Evolutionary conservation across 768 basidiomycete species (phyloP), one percentile per base, ranked within the genome.

Genomic region (Macrolepiota dolichaula): DNA sequence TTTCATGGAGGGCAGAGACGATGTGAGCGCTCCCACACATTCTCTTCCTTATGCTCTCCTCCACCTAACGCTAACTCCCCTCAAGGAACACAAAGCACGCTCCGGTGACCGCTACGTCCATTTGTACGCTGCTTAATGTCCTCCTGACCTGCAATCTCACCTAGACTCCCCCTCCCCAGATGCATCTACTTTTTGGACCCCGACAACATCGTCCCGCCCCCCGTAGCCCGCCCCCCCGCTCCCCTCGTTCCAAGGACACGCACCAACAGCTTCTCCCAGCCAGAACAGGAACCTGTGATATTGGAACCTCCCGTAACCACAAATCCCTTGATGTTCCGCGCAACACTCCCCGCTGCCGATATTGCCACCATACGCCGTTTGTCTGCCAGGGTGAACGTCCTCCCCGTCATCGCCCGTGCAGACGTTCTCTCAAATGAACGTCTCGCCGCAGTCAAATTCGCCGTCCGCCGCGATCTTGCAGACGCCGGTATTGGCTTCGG

Each of bases 151-250:
- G 35, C 11, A 32, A 22, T 38, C 58, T 63, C 27, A 61, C 32
- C 9, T n/a, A n/a, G n/a, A n/a, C 46, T 24, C 54, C 54, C 29
- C 7, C 29, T 7, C 47, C 36, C 64, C 75, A 92, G 91, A 62
- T 93, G 91, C 68, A 85, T 94, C 62, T 94, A 94, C 76, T 91
- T 94, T 75, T 77, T 94, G 74, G 89, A 93, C 81, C 92, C 92
- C 57, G 89, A 91, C 78, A 71, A 80, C 71, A 91, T 93, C 67
- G 80, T 91, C 62, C 89, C 89, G 59, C 88, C 87, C 36, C 79
- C 84, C 58, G 84, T 85, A 47, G 79, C 88, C 64, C 82, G 81
- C 24, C 87, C 85, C 44, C 85, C 88, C 61, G 85, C 79, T 47
- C 88, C 89, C 46, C 78, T 85, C 64, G 82, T 89, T 65, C 77